phyloP scores from a whole-genome alignment of 257 asterid species.

The Cinchona pubescens region DNA sequence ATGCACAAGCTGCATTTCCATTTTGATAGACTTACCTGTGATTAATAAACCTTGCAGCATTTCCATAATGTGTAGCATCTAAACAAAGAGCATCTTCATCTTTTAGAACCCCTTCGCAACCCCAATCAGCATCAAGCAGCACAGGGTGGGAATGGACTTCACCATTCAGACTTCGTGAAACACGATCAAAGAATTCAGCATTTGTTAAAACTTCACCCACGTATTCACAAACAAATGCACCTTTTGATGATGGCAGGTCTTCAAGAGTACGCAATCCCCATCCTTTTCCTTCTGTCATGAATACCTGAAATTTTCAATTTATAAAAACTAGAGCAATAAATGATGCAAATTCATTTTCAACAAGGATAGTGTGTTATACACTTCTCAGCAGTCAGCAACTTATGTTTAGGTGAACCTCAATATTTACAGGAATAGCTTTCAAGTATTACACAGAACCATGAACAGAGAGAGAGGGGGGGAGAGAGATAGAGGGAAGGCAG shows the following conservation, averaged over 20 bases:
- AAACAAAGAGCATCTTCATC: conserved; percentile 95
- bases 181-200: conserved; percentile 74
- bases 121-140: conserved; percentile 96
- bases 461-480: not conserved
- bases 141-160: conserved; percentile 84
- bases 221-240: conserved; percentile 93
- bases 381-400: not conserved
- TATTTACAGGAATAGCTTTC: not conserved
- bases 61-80: conserved; percentile 89
- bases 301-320: conserved; percentile 50
- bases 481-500: not conserved
- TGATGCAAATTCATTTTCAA: not conserved
- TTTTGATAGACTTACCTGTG: conserved; percentile 56
- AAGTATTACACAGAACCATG: not conserved
- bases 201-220: conserved; percentile 91
- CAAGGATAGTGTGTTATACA: not conserved
- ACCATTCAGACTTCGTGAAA: conserved; percentile 44
- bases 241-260: conserved; percentile 90
- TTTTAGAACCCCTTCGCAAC: conserved; percentile 65
- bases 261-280: conserved; percentile 98
- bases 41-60: conserved; percentile 90
- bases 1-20: not conserved
- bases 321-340: conserved; percentile 10
- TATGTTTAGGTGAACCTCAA: not conserved
- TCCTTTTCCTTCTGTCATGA: conserved; percentile 85